Evolutionary conservation across 129 eudicot genomes (phyloP), one percentile per base, ranked within the genome.

Genomic region (Flaveria bidentis): DNA sequence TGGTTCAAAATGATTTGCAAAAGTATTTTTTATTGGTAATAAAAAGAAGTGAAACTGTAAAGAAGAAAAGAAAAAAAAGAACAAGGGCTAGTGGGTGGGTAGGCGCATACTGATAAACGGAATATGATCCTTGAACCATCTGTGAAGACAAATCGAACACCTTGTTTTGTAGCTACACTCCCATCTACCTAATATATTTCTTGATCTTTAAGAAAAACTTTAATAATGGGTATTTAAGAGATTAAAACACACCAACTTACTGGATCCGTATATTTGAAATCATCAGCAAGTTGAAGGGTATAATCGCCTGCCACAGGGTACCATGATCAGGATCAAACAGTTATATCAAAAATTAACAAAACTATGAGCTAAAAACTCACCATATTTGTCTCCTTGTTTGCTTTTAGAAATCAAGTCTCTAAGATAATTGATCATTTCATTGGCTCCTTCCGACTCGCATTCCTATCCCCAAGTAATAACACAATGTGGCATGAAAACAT

Each of bases 381-480:
- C 99, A 56, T 91, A 91, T 51, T 52, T 67, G 78, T 95, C 97
- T 55, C 99, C 99, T 53, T 83, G 82, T 81, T 89, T 95, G 92
- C 95, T 82, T 80, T 89, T 91, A 62, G 99, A 91, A 73, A 87
- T 58, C 75, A 95, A 83, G 77, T 95, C 96, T 74, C 99, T 84
- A 65, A 95, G 97, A 87, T 89, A 80, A 50, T 83, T 89, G 18
- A 95, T 74, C 99, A 95, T 95, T 80, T 87, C 88, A 76, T 91
- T 95, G 17, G 99, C 99, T 78, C 96, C 99, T 72, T 89, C 97
- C 14, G 99, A 91, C 80, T 95, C 97, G 71, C 99, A 95, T 82
- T 95, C 99, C 99, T 95, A 83, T 50, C 45, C 68, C 68, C 64
- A 75, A 42, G 56, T 50, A 41, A 67, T 26, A 12, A 49, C 64